These are phyloP conservation scores for Sordaria brevicollis DNA, from an alignment of 495 filamentous ascomycete genomes.

Conservation along the genomic window DNA sequence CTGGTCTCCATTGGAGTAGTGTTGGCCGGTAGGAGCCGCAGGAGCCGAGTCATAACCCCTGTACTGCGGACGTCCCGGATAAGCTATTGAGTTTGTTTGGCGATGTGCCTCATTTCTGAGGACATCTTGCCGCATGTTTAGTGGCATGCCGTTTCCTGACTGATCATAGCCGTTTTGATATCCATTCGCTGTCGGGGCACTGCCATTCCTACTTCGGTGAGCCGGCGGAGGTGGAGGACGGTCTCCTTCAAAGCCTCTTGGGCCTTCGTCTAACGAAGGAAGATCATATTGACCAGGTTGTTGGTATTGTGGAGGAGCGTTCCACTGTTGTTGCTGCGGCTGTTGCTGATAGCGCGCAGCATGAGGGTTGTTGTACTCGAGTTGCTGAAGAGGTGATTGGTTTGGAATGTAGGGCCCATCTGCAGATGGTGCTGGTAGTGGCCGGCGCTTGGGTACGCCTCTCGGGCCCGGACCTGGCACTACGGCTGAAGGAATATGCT, in stretches of 20 bases:
- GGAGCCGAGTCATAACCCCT: constrained; percentile 35
- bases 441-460: constrained; percentile 54
- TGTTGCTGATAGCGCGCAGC: constrained; percentile 23
- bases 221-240: constrained; percentile 36
- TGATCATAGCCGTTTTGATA: constrained; percentile 23
- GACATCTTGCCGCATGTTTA: constrained; percentile 39
- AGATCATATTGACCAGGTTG: constrained; percentile 7
- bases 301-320: constrained; percentile 14
- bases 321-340: constrained; percentile 19
- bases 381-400: constrained; percentile 31
- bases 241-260: constrained; percentile 16
- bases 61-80: constrained; percentile 38
- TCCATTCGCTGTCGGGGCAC: constrained; percentile 19
- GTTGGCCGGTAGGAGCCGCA: constrained; percentile 14
- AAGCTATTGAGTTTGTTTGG: constrained; percentile 27
- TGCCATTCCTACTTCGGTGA: constrained; percentile 30
- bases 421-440: constrained; percentile 48
- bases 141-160: constrained; percentile 21
- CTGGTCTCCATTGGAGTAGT: constrained; percentile 21
- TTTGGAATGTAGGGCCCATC: constrained; percentile 21
- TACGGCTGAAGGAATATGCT: not conserved
- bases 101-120: constrained; percentile 38
- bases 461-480: constrained; percentile 31
- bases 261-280: constrained; percentile 6
- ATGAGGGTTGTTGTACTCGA: constrained; percentile 34